A percentile compares a stretch with the other conserved stretches of the same genome.
These are phyloP conservation scores for Stygiomarasmius scandens DNA, from an alignment of 1,284 basidiomycete species.

Conservation along the genomic window DNA sequence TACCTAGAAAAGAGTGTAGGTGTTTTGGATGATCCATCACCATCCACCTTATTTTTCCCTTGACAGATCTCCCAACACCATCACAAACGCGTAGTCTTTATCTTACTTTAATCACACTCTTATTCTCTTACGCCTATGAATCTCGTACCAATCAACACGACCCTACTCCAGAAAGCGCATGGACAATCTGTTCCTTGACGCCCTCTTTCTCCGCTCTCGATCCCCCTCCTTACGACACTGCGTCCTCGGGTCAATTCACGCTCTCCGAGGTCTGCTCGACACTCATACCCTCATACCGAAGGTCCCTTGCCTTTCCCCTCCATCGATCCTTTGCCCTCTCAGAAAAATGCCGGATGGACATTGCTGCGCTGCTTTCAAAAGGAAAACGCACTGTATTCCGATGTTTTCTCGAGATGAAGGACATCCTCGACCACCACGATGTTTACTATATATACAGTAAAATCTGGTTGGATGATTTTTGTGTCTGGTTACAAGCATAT, in stretches of 20 bases:
- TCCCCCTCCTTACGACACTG: slow-evolving; percentile 52
- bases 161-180: slow-evolving; percentile 80
- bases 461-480: slow-evolving; percentile 81
- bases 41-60: neutral
- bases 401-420: slow-evolving; percentile 68
- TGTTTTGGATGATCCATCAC: slow-evolving; percentile 18
- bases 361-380: slow-evolving; percentile 54
- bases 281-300: slow-evolving; percentile 67
- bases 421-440: slow-evolving; percentile 75
- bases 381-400: slow-evolving; percentile 65
- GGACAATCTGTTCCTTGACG: slow-evolving; percentile 72
- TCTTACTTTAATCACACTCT: slow-evolving; percentile 64
- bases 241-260: slow-evolving; percentile 26
- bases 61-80: slow-evolving; percentile 59
- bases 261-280: slow-evolving; percentile 45
- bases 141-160: slow-evolving; percentile 73
- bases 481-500: slow-evolving; percentile 68
- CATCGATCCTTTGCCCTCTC: slow-evolving; percentile 75
- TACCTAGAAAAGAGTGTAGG: slow-evolving; percentile 80
- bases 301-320: slow-evolving; percentile 72
- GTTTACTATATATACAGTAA: slow-evolving; percentile 84
- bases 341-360: slow-evolving; percentile 66
- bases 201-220: slow-evolving; percentile 80
- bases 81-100: slow-evolving; percentile 63
- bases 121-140: slow-evolving; percentile 80